Evolutionary conservation across 345 rosid genomes (phyloP), one percentile per base, ranked within the genome.

Genomic region (Limnanthes douglasii): DNA sequence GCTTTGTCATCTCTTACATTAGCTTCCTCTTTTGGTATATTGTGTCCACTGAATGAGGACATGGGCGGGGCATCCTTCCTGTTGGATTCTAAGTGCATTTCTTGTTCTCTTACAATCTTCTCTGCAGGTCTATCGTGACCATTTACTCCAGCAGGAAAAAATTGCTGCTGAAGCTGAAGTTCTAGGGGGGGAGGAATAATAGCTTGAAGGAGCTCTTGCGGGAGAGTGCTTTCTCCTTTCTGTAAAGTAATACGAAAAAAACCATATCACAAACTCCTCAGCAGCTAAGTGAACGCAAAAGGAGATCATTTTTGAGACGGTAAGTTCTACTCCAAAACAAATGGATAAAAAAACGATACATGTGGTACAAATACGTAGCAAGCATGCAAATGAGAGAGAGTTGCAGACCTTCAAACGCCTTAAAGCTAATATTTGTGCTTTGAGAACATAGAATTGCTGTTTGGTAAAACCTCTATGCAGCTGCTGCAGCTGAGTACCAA

Each of bases 381-480:
- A 28, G 20, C 22, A 18, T 39, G 9, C 28, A 22, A 44, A 36
- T 39, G 29, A 48, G 34, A 38, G 39, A 34, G 12, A 49, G 26
- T 40, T 24, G 19, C 47, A 40, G 43, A 85, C 99, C 94, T 92
- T 92, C 43, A 92, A 55, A 52, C 99, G 74, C 55, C 96, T 69
- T 50, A 92, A 92, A 44, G 94, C 99, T 39, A 92, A 67, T 51
- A 85, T 92, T 60, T 92, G 99, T 16, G 96, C 99, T 65, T 92
- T 92, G 29, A 85, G 94, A 50, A 85, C 99, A 64, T 92, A 86
- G 44, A 85, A 66, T 50, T 92, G 99, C 47, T 80, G 88, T 65
- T 75, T 92, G 9, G 99, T 81, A 64, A 85, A 92, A 42, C 76
- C 93, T 45, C 36, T 8, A 34, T 50, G 70, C 61, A 65, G 93